A percentile compares a stretch with the other conserved stretches of the same genome.
These are phyloP conservation scores for Amorphotheca resinae DNA, from an alignment of 495 filamentous ascomycete species.

Conservation along the genomic window DNA sequence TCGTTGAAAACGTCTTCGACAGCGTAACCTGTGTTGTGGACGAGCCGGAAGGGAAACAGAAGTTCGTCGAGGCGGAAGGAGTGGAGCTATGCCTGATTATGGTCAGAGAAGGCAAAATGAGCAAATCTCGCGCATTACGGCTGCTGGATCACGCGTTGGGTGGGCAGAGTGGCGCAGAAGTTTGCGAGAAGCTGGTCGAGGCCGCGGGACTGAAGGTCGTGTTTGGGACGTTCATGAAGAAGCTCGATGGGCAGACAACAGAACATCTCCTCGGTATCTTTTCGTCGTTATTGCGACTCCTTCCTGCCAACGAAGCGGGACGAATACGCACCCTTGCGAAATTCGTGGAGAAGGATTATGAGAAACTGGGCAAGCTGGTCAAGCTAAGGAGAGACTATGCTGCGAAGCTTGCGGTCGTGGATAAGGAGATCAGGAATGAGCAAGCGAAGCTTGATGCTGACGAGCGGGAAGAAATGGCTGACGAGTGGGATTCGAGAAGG, in stretches of 20 bases:
- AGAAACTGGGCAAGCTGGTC: conserved; percentile 62
- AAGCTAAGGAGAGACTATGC: conserved; percentile 61
- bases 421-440: conserved; percentile 53
- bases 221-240: conserved; percentile 87
- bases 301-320: conserved; percentile 68
- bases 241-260: conserved; percentile 52
- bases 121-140: conserved; percentile 62
- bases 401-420: conserved; percentile 48
- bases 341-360: conserved; percentile 90
- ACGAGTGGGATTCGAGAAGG: conserved; percentile 71
- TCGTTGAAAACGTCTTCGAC: conserved; percentile 86
- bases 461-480: conserved; percentile 53
- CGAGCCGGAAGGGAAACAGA: conserved; percentile 59
- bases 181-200: conserved; percentile 68
- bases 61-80: conserved; percentile 83
- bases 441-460: conserved; percentile 28
- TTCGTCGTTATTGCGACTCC: conserved; percentile 62
- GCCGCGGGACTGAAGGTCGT: conserved; percentile 73
- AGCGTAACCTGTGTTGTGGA: conserved; percentile 68
- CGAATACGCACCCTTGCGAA: conserved; percentile 82
- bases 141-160: conserved; percentile 73
- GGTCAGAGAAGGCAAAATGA: conserved; percentile 70
- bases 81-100: conserved; percentile 87
- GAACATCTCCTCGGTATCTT: conserved; percentile 90
- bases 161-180: conserved; percentile 37